Evolutionary conservation across 2,329 filamentous ascomycete genomes (phyloP), one percentile per base, ranked within the genome.

Genomic region (Alternaria sp.): DNA sequence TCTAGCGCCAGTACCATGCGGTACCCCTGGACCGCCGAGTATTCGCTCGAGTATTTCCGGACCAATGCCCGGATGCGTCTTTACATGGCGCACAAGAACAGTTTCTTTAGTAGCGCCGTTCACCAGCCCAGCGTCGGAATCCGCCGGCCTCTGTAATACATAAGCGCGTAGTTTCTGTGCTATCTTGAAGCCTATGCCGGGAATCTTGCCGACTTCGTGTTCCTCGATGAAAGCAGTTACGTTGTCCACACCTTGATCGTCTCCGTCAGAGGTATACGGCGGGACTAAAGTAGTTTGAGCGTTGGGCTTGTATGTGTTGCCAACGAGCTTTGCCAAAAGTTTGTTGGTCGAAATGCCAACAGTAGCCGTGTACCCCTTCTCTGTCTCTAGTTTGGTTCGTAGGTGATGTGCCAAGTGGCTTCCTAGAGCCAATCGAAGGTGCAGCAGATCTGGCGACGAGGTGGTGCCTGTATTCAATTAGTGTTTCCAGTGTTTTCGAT

Each of bases 261-360:
- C 61, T 8, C 7, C 51, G 9, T 55, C 49, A 23, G 63, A 68
- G 3, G 81, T 80, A 53, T 86, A 85, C 2, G 90, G 86, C 5
- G 90, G 88, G 41, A 96, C 78, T 7, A 98, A 80, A 0, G 91
- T 92, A 0, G 94, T 98, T 77, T 98, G 95, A 60, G 87, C 90
- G 58, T 89, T 88, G 1, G 94, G 94, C 78, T 98, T 98, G 74
- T 97, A 87, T 58, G 89, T 81, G 74, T 87, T 90, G 11, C 94
- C 94, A 9, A 88, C 91, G 13, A 98, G 83, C 77, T 98, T 98
- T 58, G 91, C 88, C 10, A 97, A 82, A 5, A 94, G 78, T 77
- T 98, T 98, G 71, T 90, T 94, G 0, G 92, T 96, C 2, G 93
- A 90, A 23, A 98, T 87, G 4, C 94, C 94, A 40, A 91, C 93